These are phyloP conservation scores for Colletotrichum liriopes DNA, from an alignment of 2,329 filamentous ascomycete species.

Conservation along the genomic window DNA sequence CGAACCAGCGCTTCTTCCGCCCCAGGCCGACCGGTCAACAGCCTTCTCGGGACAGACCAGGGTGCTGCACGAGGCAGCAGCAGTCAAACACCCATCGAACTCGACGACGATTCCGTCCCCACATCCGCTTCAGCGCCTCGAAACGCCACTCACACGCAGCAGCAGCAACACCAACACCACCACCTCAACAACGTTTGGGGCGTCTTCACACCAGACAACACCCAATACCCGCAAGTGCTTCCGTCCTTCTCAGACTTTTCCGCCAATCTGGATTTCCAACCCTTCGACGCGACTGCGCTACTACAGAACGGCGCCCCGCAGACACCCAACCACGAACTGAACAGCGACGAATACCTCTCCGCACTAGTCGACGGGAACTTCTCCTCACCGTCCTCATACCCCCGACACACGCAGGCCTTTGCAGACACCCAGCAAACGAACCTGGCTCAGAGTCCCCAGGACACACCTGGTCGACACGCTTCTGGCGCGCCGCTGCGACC, in stretches of 20 bases:
- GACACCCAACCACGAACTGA: slow-evolving; percentile 41
- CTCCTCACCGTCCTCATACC: slow-evolving; percentile 56
- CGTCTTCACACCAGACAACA: background rate
- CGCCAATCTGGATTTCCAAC: slow-evolving; percentile 30
- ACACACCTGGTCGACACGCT: background rate
- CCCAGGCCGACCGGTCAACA: slow-evolving; percentile 22
- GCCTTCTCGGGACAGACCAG: slow-evolving; percentile 4
- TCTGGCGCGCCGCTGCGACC: slow-evolving; percentile 19
- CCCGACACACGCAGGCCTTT: slow-evolving; percentile 48
- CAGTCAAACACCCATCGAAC: slow-evolving; percentile 36
- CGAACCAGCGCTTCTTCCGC: slow-evolving; percentile 25
- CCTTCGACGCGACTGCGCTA: slow-evolving; percentile 16
- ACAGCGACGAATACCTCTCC: slow-evolving; percentile 46
- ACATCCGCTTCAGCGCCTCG: slow-evolving; percentile 9
- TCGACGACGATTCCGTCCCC: slow-evolving; percentile 34
- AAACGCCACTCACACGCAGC: slow-evolving; percentile 23
- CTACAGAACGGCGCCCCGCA: slow-evolving; percentile 27
- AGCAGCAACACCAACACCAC: slow-evolving; percentile 1
- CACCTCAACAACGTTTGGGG: background rate
- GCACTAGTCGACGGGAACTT: slow-evolving; percentile 51
- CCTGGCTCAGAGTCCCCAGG: slow-evolving; percentile 1
- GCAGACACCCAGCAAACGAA: slow-evolving; percentile 30
- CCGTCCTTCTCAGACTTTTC: slow-evolving; percentile 37
- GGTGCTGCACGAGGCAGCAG: slow-evolving; percentile 33
- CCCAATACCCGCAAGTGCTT: slow-evolving; percentile 17